phyloP scores from a whole-genome alignment of 2,329 filamentous ascomycete species.

The Neobulgaria alba region DNA sequence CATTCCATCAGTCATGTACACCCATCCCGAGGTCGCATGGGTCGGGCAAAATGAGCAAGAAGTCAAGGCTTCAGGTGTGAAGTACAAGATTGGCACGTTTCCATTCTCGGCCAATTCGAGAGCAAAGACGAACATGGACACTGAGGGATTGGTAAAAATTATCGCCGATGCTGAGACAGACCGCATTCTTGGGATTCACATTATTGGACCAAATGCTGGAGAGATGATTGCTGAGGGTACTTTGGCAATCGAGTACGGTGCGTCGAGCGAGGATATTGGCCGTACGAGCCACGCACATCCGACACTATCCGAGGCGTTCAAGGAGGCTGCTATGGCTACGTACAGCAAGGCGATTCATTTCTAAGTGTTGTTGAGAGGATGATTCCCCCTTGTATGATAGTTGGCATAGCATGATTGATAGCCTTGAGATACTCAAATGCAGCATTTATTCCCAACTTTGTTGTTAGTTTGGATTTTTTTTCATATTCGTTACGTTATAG shows the following conservation, averaged over 20 bases:
- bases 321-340: conserved; percentile 98
- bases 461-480: too few relatives aligned
- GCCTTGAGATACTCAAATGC: not conserved
- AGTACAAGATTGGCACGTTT: conserved; percentile 82
- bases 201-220: conserved; percentile 89
- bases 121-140: conserved; percentile 97
- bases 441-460: too few relatives aligned
- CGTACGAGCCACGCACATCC: conserved; percentile 96
- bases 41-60: conserved; percentile 97
- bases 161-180: conserved; percentile 94
- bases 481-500: too few relatives aligned
- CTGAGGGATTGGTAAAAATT: conserved; percentile 95
- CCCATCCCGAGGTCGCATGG: conserved; percentile 96
- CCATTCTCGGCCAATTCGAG: conserved; percentile 97
- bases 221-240: conserved; percentile 99
- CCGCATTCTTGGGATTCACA: conserved; percentile 89
- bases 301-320: conserved; percentile 83
- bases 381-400: not conserved
- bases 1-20: conserved; percentile 99
- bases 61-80: conserved; percentile 78
- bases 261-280: conserved; percentile 87
- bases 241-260: conserved; percentile 91
- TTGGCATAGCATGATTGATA: not conserved
- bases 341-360: conserved; percentile 95
- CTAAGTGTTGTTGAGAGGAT: conserved; percentile 38